A percentile compares a stretch with the other conserved stretches of the same genome.
These are phyloP conservation scores for Dactylellina haptotyla DNA, from an alignment of 2,329 filamentous ascomycete genomes.

Conservation along the genomic window DNA sequence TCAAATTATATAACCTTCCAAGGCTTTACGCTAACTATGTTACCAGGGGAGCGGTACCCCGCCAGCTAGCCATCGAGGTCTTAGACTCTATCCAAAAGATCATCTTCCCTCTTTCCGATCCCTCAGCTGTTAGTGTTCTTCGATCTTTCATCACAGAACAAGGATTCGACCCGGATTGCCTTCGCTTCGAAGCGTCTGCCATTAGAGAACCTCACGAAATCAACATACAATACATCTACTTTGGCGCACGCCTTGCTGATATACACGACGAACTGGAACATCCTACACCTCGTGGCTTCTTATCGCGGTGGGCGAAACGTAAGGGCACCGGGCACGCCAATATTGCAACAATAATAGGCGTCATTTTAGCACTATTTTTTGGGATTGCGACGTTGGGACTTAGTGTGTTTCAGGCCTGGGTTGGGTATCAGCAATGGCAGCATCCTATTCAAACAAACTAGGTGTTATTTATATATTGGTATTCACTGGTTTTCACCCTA, in stretches of 20 bases:
- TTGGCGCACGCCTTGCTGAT: constrained; percentile 8
- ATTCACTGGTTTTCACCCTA: too few relatives aligned
- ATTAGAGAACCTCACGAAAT: constrained; percentile 2
- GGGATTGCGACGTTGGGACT: neutral
- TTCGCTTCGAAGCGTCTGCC: neutral
- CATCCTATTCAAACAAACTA: constrained; percentile 1
- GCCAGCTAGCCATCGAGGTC: constrained; percentile 57
- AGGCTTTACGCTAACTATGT: neutral
- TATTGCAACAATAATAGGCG: neutral
- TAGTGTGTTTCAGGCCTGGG: constrained; percentile 1
- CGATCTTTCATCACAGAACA: neutral
- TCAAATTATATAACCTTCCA: constrained; percentile 52
- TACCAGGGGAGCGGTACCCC: constrained; percentile 47
- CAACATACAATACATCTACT: neutral
- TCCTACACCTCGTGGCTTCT: neutral
- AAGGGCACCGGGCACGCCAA: neutral
- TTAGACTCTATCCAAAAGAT: constrained; percentile 56
- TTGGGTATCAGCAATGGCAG: neutral
- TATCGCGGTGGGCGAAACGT: constrained; percentile 2
- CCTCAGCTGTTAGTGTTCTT: neutral
- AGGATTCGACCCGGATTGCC: neutral
- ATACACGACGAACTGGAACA: constrained; percentile 7
- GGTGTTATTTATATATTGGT: neutral
- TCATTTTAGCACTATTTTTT: neutral
- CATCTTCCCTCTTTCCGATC: constrained; percentile 54